Conservation (phyloP, 768 basidiomycete species). For the Xerocomus brunneocitrinus region DNA sequence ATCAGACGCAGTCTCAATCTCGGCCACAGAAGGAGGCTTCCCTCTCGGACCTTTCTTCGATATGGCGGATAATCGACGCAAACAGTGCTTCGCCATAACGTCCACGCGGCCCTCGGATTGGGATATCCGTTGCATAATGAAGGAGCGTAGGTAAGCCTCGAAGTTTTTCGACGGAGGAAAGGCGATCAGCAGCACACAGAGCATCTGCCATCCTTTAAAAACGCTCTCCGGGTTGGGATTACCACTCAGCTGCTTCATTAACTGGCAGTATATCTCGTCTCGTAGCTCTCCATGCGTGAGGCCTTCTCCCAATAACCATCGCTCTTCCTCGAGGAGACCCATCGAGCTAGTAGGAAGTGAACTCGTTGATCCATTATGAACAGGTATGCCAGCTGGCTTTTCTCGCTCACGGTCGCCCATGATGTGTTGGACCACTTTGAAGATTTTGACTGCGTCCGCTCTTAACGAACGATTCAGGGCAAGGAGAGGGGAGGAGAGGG, state of each 20-base stretch:
- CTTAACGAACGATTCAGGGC: conserved; percentile 59
- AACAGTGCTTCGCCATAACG: conserved; percentile 86
- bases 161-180: conserved; percentile 95
- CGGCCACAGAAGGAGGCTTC: conserved; percentile 72
- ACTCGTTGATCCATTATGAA: conserved; percentile 39
- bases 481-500: conserved; percentile 71
- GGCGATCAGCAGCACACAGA: conserved; percentile 85
- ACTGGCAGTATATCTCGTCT: conserved; percentile 91
- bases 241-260: conserved; percentile 84
- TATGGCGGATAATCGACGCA: conserved; percentile 71
- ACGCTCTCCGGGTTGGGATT: conserved; percentile 82
- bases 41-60: conserved; percentile 83
- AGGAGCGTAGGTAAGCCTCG: conserved; percentile 76
- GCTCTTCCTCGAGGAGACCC: conserved; percentile 72
- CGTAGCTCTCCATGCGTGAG: conserved; percentile 77
- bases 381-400: conserved; percentile 46
- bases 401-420: conserved; percentile 92
- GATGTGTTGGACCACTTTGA: conserved; percentile 86
- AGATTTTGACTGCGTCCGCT: conserved; percentile 77
- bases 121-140: conserved; percentile 64
- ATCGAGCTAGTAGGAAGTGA: conserved; percentile 39
- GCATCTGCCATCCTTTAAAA: conserved; percentile 90
- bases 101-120: conserved; percentile 76
- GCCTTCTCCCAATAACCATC: conserved; percentile 81
- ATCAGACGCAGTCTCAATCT: conserved; percentile 93